A percentile compares a stretch with the other conserved stretches of the same genome.
Conservation (phyloP, 352 stramenopile species). For the Halophytophthora batemanensis region DNA sequence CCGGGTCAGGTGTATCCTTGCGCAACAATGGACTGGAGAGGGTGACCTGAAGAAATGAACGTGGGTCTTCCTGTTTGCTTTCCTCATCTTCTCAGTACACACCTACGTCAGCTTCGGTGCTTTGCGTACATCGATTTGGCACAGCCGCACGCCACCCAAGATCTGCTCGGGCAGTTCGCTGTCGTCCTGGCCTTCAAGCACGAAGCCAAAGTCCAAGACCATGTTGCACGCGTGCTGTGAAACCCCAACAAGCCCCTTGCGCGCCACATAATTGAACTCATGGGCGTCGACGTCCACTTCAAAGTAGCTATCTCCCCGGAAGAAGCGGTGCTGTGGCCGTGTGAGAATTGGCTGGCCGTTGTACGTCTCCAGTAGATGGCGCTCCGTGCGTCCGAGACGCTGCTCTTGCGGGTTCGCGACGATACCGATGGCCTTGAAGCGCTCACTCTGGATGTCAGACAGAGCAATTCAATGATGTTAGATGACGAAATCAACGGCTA, state of each 20-base stretch:
- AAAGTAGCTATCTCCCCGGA: conserved; percentile 68
- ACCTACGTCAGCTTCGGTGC: conserved; percentile 39
- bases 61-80: not conserved
- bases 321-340: conserved; percentile 75
- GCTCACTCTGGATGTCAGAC: conserved; percentile 46
- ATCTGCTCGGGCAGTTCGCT: conserved; percentile 76
- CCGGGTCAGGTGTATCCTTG: no score
- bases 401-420: conserved; percentile 77
- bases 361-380: conserved; percentile 78
- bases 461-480: not conserved
- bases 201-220: conserved; percentile 82
- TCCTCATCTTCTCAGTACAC: not conserved
- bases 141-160: conserved; percentile 67
- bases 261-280: conserved; percentile 82
- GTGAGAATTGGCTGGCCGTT: conserved; percentile 82
- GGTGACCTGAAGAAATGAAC: no score
- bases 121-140: conserved; percentile 66
- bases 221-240: conserved; percentile 78
- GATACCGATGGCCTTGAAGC: conserved; percentile 81
- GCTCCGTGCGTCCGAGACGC: conserved; percentile 63
- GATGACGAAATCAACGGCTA: not conserved
- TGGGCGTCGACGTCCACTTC: conserved; percentile 82
- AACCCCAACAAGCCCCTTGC: conserved; percentile 68
- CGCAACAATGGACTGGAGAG: no score
- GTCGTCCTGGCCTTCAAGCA: conserved; percentile 79